Percentiles rank a stretch among this genome's conserved stretches.
These are phyloP conservation scores for Fraxinus angustifolia DNA, from an alignment of 305 asterid species.

Conservation along the genomic window DNA sequence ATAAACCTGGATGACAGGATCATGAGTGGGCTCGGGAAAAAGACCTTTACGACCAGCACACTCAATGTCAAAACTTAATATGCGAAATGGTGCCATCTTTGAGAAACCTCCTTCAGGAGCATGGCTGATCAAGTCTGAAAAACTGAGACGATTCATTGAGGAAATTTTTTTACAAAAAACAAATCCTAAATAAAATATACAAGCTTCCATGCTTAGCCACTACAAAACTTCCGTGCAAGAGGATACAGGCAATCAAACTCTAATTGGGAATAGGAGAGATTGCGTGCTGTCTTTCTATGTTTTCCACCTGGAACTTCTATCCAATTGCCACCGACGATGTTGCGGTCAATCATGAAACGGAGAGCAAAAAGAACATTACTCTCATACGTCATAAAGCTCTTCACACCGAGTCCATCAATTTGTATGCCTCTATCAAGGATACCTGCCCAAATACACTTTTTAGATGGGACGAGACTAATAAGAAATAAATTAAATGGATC, in stretches of 20 bases:
- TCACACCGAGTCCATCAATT: slow-evolving; percentile 85
- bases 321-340: slow-evolving; percentile 97
- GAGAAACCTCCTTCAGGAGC: slow-evolving; percentile 91
- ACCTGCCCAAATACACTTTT: slow-evolving; percentile 49
- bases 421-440: slow-evolving; percentile 91
- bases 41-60: slow-evolving; percentile 98
- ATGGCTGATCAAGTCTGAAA: slow-evolving; percentile 84
- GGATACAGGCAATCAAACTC: slow-evolving; percentile 99
- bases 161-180: neutral
- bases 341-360: slow-evolving; percentile 96
- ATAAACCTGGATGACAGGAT: slow-evolving; percentile 95
- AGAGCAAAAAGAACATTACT: slow-evolving; percentile 95
- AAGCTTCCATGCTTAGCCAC: slow-evolving; percentile 16
- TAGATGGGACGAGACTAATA: slow-evolving; percentile 4
- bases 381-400: slow-evolving; percentile 85
- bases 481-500: neutral
- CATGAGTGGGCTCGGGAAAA: slow-evolving; percentile 94
- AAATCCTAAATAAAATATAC: neutral
- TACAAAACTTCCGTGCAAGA: slow-evolving; percentile 20
- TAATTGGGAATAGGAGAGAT: slow-evolving; percentile 70
- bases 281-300: slow-evolving; percentile 58
- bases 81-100: slow-evolving; percentile 98
- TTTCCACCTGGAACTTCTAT: slow-evolving; percentile 85
- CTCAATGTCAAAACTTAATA: slow-evolving; percentile 95
- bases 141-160: slow-evolving; percentile 54